These are phyloP conservation scores for Otatea glauca DNA, from an alignment of 176 grass and related monocot genomes.

Conservation along the genomic window DNA sequence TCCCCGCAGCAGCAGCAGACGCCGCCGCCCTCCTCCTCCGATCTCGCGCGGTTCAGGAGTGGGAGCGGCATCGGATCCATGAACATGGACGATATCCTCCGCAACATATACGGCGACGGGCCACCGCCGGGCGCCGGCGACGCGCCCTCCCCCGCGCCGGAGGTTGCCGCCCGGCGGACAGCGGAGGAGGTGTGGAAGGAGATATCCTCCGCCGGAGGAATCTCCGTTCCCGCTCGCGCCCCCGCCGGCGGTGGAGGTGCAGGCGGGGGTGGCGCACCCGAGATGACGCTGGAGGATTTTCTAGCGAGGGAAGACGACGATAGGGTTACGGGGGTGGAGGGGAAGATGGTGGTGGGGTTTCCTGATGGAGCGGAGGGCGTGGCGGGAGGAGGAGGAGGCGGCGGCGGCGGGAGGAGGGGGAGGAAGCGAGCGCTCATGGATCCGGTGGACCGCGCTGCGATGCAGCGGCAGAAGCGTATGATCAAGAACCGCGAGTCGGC, in stretches of 20 bases:
- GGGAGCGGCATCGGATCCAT: constrained; percentile 76
- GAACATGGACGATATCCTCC: constrained; percentile 93
- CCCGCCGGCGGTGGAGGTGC: constrained; percentile 9
- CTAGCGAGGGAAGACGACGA: constrained; percentile 69
- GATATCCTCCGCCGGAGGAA: constrained; percentile 57
- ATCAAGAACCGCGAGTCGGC: constrained; percentile 99
- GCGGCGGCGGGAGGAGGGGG: constrained; percentile 43
- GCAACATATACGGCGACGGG: constrained; percentile 63
- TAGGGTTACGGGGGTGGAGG: constrained; percentile 38
- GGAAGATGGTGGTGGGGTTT: constrained; percentile 44
- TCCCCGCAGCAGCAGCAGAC: constrained; percentile 43
- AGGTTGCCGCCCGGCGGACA: constrained; percentile 41
- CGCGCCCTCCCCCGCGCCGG: constrained; percentile 25
- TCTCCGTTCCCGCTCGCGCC: constrained; percentile 28
- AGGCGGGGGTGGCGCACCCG: constrained; percentile 21
- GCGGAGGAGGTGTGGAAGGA: constrained; percentile 89
- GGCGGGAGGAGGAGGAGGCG: constrained; percentile 15
- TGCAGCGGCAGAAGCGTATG: constrained; percentile 97
- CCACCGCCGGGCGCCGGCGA: constrained; percentile 27
- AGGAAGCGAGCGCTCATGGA: constrained; percentile 73
- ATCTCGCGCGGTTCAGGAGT: constrained; percentile 54
- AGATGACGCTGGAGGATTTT: constrained; percentile 97
- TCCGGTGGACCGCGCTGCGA: constrained; percentile 64
- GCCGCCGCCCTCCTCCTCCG: constrained; percentile 40
- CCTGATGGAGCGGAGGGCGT: constrained; percentile 17